Evolutionary conservation across 2,329 filamentous ascomycete species (phyloP).

Genomic region (Cucurbitaria berberidis): DNA sequence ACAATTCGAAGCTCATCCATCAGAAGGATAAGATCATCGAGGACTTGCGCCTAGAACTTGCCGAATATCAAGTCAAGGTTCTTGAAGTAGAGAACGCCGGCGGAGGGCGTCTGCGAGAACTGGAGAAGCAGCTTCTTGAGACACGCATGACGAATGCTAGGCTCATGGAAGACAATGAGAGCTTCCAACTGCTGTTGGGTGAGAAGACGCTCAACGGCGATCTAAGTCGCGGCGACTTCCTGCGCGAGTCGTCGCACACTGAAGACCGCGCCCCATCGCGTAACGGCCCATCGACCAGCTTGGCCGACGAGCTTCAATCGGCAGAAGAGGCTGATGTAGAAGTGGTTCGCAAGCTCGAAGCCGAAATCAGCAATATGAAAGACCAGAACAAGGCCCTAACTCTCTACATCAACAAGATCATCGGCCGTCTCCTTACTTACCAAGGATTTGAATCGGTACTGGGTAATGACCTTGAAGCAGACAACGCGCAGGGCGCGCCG

Average conservation of each 20-base stretch:
- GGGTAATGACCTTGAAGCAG: slow-evolving; percentile 68
- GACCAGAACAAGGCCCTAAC: slow-evolving; percentile 98
- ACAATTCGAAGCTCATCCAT: slow-evolving; percentile 85
- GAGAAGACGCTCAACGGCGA: slow-evolving; percentile 96
- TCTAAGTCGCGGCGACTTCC: slow-evolving; percentile 81
- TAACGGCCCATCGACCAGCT: slow-evolving; percentile 45
- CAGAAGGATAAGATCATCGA: slow-evolving; percentile 98
- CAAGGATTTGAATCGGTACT: slow-evolving; percentile 94
- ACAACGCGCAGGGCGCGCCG: slow-evolving; percentile 31
- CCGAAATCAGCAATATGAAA: slow-evolving; percentile 78
- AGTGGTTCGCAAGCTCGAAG: slow-evolving; percentile 70
- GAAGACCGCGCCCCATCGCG: slow-evolving; percentile 43
- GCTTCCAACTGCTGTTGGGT: slow-evolving; percentile 91
- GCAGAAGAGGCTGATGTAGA: slow-evolving; percentile 58
- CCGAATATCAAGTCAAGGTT: slow-evolving; percentile 93
- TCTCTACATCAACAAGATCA: slow-evolving; percentile 98
- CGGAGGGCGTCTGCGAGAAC: slow-evolving; percentile 82
- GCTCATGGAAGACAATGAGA: slow-evolving; percentile 98
- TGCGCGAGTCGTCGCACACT: slow-evolving; percentile 57
- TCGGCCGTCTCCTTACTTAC: slow-evolving; percentile 90
- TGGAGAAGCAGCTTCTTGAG: slow-evolving; percentile 90
- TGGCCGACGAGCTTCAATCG: slow-evolving; percentile 85
- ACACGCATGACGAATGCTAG: slow-evolving; percentile 94
- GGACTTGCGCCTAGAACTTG: slow-evolving; percentile 86
- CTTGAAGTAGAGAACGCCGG: slow-evolving; percentile 93